These are phyloP conservation scores for Yamadazyma paraphyllophila DNA, from an alignment of 805 yeast species.

Conservation along the genomic window DNA sequence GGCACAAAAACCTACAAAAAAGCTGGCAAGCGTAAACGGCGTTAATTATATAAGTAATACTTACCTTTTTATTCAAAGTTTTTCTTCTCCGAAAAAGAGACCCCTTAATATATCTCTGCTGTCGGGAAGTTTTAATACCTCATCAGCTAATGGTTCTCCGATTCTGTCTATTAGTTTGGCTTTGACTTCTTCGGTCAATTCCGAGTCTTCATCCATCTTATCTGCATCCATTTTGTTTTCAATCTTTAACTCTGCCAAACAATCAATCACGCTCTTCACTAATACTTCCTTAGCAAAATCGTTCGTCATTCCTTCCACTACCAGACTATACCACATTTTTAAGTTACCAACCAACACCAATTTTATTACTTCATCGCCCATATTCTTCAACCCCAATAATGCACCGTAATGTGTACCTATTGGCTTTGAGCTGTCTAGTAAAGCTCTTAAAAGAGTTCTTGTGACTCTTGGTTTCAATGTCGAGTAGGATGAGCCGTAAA, in stretches of 20 bases:
- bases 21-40: constrained; percentile 8
- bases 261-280: constrained; percentile 48
- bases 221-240: constrained; percentile 12
- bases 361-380: constrained; percentile 87
- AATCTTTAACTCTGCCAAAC: constrained; percentile 49
- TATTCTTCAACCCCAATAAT: constrained; percentile 73
- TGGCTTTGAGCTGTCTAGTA: constrained; percentile 79
- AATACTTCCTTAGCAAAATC: constrained; percentile 47
- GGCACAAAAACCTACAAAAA: constrained; percentile 6
- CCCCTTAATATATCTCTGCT: constrained; percentile 57
- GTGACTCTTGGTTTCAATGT: constrained; percentile 92
- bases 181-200: constrained; percentile 30
- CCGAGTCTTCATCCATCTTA: constrained; percentile 29
- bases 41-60: constrained; percentile 1
- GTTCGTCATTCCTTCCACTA: constrained; percentile 45
- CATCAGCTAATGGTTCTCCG: constrained; percentile 57
- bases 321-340: constrained; percentile 70
- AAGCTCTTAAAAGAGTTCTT: constrained; percentile 86
- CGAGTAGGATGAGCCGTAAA: constrained; percentile 81
- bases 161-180: constrained; percentile 53
- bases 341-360: constrained; percentile 82
- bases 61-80: constrained; percentile 14
- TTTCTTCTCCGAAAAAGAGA: constrained; percentile 67
- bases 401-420: constrained; percentile 93
- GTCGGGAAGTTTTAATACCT: constrained; percentile 46